Conservation (phyloP, 768 basidiomycete species). For the Serpula lacrymans region DNA sequence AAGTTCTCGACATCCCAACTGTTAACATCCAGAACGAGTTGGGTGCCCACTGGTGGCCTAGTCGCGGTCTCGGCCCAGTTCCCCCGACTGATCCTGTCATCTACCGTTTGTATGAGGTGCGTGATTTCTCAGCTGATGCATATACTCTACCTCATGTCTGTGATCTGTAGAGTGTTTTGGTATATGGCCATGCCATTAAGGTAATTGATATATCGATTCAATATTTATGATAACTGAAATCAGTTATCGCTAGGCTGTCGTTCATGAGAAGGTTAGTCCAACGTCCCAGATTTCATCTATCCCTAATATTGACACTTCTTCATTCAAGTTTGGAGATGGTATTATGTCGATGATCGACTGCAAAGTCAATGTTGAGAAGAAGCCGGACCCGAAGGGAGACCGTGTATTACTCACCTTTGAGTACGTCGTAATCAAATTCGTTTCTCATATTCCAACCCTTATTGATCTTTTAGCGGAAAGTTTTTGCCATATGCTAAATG, state of each 20-base stretch:
- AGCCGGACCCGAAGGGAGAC: slow-evolving; percentile 75
- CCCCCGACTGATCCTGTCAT: slow-evolving; percentile 78
- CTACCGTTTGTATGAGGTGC: slow-evolving; percentile 78
- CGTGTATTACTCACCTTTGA: slow-evolving; percentile 78
- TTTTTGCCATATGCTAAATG: slow-evolving; percentile 73
- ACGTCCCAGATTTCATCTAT: background rate
- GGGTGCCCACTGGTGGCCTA: slow-evolving; percentile 72
- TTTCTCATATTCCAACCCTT: slow-evolving; percentile 4
- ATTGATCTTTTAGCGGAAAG: slow-evolving; percentile 52
- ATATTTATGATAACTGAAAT: background rate
- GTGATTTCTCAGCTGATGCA: slow-evolving; percentile 2
- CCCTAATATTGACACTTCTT: background rate
- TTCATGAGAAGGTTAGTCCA: slow-evolving; percentile 67
- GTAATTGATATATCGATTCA: slow-evolving; percentile 27
- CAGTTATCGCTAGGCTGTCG: slow-evolving; percentile 46
- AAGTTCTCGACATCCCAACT: slow-evolving; percentile 47
- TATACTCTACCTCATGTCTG: background rate
- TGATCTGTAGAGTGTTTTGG: slow-evolving; percentile 52
- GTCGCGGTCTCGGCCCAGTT: slow-evolving; percentile 61
- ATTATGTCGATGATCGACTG: slow-evolving; percentile 92
- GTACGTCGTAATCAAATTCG: slow-evolving; percentile 39
- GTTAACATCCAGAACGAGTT: slow-evolving; percentile 39
- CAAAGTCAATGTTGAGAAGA: slow-evolving; percentile 62
- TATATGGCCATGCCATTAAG: slow-evolving; percentile 81
- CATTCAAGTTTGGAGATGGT: slow-evolving; percentile 70